Evolutionary conservation across 805 yeast species (phyloP).

Genomic region (Metschnikowia gruessii): DNA sequence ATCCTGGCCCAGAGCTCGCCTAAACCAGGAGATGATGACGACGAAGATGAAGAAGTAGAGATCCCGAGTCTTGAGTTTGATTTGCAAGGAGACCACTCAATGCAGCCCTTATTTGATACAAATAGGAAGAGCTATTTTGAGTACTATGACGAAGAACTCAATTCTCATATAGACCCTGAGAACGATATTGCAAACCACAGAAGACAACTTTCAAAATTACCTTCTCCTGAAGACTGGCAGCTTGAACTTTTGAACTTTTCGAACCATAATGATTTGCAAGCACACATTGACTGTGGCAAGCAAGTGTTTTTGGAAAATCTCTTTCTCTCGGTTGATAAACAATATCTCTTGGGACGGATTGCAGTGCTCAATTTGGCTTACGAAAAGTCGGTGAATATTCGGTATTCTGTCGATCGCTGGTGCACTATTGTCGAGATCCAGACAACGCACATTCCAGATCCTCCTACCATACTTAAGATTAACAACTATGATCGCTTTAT

Average conservation of each 20-base stretch:
- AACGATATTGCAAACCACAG: constrained; percentile 23
- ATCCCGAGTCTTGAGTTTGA: constrained; percentile 6
- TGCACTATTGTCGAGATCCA: constrained; percentile 65
- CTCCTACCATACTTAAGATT: constrained; percentile 46
- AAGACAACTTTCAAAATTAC: background rate
- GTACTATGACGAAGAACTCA: constrained; percentile 21
- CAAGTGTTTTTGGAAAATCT: constrained; percentile 56
- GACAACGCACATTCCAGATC: constrained; percentile 57
- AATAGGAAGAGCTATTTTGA: constrained; percentile 13
- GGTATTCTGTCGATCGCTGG: constrained; percentile 83
- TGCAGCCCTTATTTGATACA: constrained; percentile 4
- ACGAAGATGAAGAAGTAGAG: constrained; percentile 18
- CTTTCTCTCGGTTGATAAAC: constrained; percentile 56
- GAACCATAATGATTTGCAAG: background rate
- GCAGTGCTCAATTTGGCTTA: constrained; percentile 75
- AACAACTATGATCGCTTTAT: constrained; percentile 67
- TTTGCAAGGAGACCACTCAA: background rate
- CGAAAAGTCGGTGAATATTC: constrained; percentile 62
- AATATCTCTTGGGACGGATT: constrained; percentile 63
- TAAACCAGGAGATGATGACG: constrained; percentile 21
- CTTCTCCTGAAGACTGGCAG: constrained; percentile 38
- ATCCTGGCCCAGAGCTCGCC: constrained; percentile 71
- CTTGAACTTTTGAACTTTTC: constrained; percentile 43
- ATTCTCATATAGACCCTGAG: constrained; percentile 12
- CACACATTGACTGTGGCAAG: background rate